These are phyloP conservation scores for Linanthus parryae DNA, from an alignment of 148 eudicot species.

Conservation along the genomic window DNA sequence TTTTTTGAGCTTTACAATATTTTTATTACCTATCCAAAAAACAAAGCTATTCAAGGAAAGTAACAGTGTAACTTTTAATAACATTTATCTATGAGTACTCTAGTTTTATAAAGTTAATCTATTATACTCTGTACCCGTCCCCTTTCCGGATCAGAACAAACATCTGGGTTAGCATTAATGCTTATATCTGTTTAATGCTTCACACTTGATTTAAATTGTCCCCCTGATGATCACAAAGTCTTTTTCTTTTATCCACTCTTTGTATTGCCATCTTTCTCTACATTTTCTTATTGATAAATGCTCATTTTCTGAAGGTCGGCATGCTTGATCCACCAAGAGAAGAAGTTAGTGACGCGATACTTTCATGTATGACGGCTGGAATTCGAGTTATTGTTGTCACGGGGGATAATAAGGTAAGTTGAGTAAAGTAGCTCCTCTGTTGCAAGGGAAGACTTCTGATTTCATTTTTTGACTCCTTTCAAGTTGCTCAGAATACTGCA, in stretches of 20 bases:
- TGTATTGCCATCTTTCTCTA: neutral
- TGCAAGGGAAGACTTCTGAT: neutral
- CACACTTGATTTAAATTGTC: neutral
- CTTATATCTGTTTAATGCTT: neutral
- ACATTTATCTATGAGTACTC: too few relatives aligned
- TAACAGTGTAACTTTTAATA: too few relatives aligned
- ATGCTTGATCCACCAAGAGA: slow-evolving; percentile 99
- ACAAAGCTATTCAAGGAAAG: too few relatives aligned
- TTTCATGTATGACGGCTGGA: slow-evolving; percentile 96
- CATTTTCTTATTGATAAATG: neutral
- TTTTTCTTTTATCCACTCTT: slow-evolving; percentile 1
- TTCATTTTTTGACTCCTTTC: slow-evolving; percentile 1
- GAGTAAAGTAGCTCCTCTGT: neutral
- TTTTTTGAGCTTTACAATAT: too few relatives aligned
- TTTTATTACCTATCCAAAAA: too few relatives aligned
- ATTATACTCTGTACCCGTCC: too few relatives aligned
- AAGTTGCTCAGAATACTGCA: slow-evolving; percentile 60
- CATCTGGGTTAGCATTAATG: too few relatives aligned
- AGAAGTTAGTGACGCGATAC: slow-evolving; percentile 82
- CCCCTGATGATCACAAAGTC: neutral
- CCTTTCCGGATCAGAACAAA: too few relatives aligned
- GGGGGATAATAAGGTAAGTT: slow-evolving; percentile 93
- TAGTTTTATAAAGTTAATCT: too few relatives aligned
- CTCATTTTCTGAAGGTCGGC: slow-evolving; percentile 82
- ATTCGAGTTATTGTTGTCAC: slow-evolving; percentile 98